A percentile compares a stretch with the other conserved stretches of the same genome.
Conservation (phyloP, 2,329 filamentous ascomycete species). For the Emericellopsis cladophorae region DNA sequence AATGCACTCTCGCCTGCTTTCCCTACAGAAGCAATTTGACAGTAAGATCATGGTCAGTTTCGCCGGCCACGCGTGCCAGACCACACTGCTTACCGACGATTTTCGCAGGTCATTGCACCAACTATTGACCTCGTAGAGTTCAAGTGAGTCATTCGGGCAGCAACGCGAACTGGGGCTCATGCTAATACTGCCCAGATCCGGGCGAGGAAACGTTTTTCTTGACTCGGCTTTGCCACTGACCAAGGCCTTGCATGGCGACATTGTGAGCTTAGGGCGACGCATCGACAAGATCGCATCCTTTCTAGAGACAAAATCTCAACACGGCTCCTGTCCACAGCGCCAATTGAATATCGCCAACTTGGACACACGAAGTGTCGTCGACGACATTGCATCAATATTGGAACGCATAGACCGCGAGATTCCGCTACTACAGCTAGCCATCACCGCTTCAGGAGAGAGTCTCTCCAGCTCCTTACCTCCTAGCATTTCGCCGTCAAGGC, state of each 20-base stretch:
- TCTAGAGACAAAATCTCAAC: slow-evolving; percentile 31
- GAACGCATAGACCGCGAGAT: slow-evolving; percentile 79
- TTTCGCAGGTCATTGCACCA: slow-evolving; percentile 65
- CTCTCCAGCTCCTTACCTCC: slow-evolving; percentile 68
- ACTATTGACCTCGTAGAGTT: slow-evolving; percentile 88
- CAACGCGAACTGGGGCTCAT: background rate
- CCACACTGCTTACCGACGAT: background rate
- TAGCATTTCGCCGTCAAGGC: slow-evolving; percentile 76
- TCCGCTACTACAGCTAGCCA: slow-evolving; percentile 82
- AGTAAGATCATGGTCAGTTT: slow-evolving; percentile 66
- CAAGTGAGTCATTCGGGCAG: slow-evolving; percentile 41
- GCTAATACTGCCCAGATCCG: slow-evolving; percentile 24
- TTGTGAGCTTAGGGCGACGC: slow-evolving; percentile 64
- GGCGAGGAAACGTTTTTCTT: slow-evolving; percentile 45
- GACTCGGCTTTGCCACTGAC: slow-evolving; percentile 78
- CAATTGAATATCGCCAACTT: slow-evolving; percentile 18
- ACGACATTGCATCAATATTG: slow-evolving; percentile 64
- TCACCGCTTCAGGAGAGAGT: slow-evolving; percentile 84
- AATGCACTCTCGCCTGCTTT: slow-evolving; percentile 53
- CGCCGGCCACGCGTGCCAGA: background rate
- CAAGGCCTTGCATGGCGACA: slow-evolving; percentile 71
- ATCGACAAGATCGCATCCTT: slow-evolving; percentile 57
- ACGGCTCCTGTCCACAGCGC: slow-evolving; percentile 24
- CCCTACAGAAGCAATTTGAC: slow-evolving; percentile 62
- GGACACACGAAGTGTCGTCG: slow-evolving; percentile 41